phyloP scores from a whole-genome alignment of 2,329 filamentous ascomycete species.

The Hypoxylon sp. region DNA sequence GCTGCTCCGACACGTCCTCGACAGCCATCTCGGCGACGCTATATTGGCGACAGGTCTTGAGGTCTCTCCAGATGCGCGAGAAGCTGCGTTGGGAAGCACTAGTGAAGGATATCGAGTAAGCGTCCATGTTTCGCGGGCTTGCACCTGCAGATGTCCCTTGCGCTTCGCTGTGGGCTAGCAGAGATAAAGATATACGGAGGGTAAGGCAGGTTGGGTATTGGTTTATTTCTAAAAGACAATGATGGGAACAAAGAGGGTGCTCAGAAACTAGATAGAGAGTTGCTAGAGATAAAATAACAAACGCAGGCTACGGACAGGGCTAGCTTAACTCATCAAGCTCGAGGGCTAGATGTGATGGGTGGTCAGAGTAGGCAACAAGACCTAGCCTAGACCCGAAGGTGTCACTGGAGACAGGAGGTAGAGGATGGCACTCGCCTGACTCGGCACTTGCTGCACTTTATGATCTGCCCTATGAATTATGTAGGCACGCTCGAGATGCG shows the following conservation, averaged over 20 bases:
- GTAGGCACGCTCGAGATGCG: background rate
- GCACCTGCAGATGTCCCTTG: background rate
- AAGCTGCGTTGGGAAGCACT: constrained; percentile 53
- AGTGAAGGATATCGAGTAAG: constrained; percentile 59
- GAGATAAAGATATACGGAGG: background rate
- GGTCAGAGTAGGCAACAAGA: background rate
- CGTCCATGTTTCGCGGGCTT: constrained; percentile 53
- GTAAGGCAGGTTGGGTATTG: background rate
- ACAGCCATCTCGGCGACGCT: constrained; percentile 47
- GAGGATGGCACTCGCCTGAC: constrained; percentile 13
- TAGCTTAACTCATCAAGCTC: background rate
- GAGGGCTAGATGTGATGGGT: constrained; percentile 6
- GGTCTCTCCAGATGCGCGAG: constrained; percentile 60
- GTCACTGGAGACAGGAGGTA: constrained; percentile 3
- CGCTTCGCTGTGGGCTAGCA: background rate
- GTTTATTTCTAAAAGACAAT: background rate
- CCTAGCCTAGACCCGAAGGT: constrained; percentile 1
- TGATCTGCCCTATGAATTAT: constrained; percentile 6
- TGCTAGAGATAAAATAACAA: constrained; percentile 8
- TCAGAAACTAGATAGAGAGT: background rate
- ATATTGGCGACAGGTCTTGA: constrained; percentile 52
- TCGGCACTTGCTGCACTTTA: constrained; percentile 27
- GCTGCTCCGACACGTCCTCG: constrained; percentile 43
- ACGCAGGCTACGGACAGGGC: constrained; percentile 4
- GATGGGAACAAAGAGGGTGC: background rate